Base-by-base conservation (phyloP, 2,329 filamentous ascomycete genomes). In the Sphaerulina populicola region DNA sequence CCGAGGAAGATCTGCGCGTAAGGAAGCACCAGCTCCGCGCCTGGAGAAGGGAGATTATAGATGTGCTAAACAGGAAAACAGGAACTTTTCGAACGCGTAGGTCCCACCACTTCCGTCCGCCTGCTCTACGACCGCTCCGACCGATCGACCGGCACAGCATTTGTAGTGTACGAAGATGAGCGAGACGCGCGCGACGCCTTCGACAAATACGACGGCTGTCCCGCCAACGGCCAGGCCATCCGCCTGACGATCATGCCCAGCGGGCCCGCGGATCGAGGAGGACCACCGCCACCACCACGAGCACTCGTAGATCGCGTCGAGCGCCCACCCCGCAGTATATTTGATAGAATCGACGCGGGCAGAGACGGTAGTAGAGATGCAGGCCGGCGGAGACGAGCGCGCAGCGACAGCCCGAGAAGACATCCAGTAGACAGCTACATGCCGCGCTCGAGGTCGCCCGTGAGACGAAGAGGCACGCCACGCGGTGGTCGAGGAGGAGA, bases 91-190 rank as follows among this genome's bases (percentile, higher is more conserved):
- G 74, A 72, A 55, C 79, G 82, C 62, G 91, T 94, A 58, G 90
- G 88, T 21, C 80, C 81, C 1, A 76, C 94, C 39, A 59, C 72
- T 21, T 81, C 79, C 57, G 75, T 93, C 31, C 78, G 84, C 50
- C 76, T 96, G 35, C 74, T 82, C 53, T 96, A 94, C 66, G 90
- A 96, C 69, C 85, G 89, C 61, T 86, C 88, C 53, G 90, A 90
- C 51, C 86, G 90, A 63, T 94, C 88, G 1, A 84, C 90, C 63
- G 90, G 90, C 50, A 77, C 84, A 35, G 90, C 89, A 6, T 93
- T 81, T 63, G 85, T 96, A 44, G 90, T 85, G 7, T 95, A 94
- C 70, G 78, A 83, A 59, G 75, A 73, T 49, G 72, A 78, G 44
- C 76, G 80, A 43, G 86, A 95, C 67, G 90, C 90, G 8, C 73